Evolutionary conservation across 192 early-diverging fungal genomes (phyloP).

Genomic region (Chytriomyces hyalinus): DNA sequence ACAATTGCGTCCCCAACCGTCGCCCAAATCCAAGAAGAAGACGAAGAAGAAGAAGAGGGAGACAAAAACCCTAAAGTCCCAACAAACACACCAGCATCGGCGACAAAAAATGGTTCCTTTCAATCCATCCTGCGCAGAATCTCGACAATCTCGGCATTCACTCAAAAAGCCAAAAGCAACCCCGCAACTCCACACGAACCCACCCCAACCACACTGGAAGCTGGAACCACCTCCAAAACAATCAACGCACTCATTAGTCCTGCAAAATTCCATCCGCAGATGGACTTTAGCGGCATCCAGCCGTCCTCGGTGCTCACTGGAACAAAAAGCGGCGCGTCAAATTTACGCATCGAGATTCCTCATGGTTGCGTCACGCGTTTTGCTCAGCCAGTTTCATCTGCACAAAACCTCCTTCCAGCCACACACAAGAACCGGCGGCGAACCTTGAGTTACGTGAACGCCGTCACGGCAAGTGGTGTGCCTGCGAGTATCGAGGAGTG

Average conservation of each 20-base stretch:
- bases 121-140: background rate
- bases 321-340: background rate
- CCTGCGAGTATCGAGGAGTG: conserved; percentile 54
- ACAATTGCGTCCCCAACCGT: conserved; percentile 49
- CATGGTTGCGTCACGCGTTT: conserved; percentile 53
- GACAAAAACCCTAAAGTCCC: background rate
- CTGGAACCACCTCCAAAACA: background rate
- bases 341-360: conserved; percentile 27
- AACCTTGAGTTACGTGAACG: conserved; percentile 52
- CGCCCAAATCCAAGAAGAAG: conserved; percentile 41
- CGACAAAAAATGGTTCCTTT: background rate
- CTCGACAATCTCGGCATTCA: background rate
- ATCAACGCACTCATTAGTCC: conserved; percentile 26
- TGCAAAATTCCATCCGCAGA: background rate
- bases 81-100: conserved; percentile 22
- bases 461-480: conserved; percentile 45
- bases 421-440: conserved; percentile 44
- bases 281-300: conserved; percentile 5
- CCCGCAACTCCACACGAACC: background rate
- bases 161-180: background rate
- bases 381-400: conserved; percentile 38
- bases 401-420: conserved; percentile 38
- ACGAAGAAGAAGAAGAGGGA: conserved; percentile 30
- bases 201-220: background rate
- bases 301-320: background rate